phyloP scores from a whole-genome alignment of 2,329 filamentous ascomycete species.

The Botrytis medusae region DNA sequence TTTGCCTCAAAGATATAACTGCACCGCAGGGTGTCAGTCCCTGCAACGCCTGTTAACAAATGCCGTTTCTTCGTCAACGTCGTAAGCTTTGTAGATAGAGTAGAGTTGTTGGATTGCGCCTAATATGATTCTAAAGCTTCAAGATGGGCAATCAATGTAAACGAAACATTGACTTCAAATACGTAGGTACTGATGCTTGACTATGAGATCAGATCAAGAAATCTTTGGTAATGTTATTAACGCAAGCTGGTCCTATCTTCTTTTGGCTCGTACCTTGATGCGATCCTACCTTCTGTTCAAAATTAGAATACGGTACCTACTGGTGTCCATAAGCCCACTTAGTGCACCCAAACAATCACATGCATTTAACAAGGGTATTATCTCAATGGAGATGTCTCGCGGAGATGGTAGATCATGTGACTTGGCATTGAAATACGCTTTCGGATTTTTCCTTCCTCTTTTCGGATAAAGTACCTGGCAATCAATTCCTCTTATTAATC shows the following conservation, averaged over 20 bases:
- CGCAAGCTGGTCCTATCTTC: constrained; percentile 4
- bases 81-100: constrained; percentile 4
- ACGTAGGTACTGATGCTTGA: background rate
- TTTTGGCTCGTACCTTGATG: constrained; percentile 10
- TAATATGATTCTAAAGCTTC: constrained; percentile 6
- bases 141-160: constrained; percentile 8
- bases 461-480: background rate
- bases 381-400: background rate
- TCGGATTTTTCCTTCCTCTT: background rate
- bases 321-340: constrained; percentile 19
- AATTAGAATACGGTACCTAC: constrained; percentile 15
- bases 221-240: constrained; percentile 3
- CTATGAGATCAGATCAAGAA: constrained; percentile 9
- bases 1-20: constrained; percentile 33
- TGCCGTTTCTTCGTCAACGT: constrained; percentile 12
- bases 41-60: constrained; percentile 24
- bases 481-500: constrained; percentile 14
- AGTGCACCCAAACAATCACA: constrained; percentile 17
- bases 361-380: constrained; percentile 8
- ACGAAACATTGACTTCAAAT: constrained; percentile 6
- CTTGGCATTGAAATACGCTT: background rate
- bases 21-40: constrained; percentile 33
- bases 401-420: background rate
- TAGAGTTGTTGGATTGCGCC: background rate
- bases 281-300: constrained; percentile 13